Base-by-base conservation (phyloP, 1,284 basidiomycete genomes). In the Tilletiopsis washingtonensis region DNA sequence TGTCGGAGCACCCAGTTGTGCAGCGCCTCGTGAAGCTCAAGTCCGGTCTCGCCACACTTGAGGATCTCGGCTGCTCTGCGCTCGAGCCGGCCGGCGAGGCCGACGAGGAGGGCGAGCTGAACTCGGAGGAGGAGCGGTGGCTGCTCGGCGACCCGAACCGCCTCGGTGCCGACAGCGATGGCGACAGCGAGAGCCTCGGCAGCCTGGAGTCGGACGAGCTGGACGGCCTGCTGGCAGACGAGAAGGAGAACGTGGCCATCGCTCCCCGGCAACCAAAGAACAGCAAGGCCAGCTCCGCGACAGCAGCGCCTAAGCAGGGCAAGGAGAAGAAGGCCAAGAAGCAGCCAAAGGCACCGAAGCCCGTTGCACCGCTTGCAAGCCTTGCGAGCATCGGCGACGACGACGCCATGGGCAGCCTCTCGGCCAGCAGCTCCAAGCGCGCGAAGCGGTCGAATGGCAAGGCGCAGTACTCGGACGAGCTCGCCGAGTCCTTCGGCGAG, bases 21-120 rank as follows among this genome's bases (percentile, higher is more conserved):
- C 75, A 78, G 21, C 86, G 91, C 12, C 80, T 98, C 6, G 78
- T 93, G 27, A 81, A 83, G 23, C 82, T 98, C 46, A 94, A 96
- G 74, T 81, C 88, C 68, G 82, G 84, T 2, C 78, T 98, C 11
- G 75, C 81, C 20, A 85, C 83, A 5, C 80, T 98, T 49, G 69
- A 72, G 44, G 59, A 70, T 37, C 53, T 67, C n/a, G 72, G 69
- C 15, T 57, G 73, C 34, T 3, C 43, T 48, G 21, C 52, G 40
- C n/a, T n/a, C n/a, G n/a, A n/a, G n/a, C 25, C 34, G 39, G 26
- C 45, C 51, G 26, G 48, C 47, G 53, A 49, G 15, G 15, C 20
- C 4, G 44, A 40, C 2, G 45, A 52, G 24, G 49, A 51, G 17
- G 47, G 44, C 12, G 54, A 40, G 42, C 7, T 24, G 43, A 45